Evolutionary conservation across 169 alveolate genomes (phyloP).

Genomic region (Plasmodium malariae): DNA sequence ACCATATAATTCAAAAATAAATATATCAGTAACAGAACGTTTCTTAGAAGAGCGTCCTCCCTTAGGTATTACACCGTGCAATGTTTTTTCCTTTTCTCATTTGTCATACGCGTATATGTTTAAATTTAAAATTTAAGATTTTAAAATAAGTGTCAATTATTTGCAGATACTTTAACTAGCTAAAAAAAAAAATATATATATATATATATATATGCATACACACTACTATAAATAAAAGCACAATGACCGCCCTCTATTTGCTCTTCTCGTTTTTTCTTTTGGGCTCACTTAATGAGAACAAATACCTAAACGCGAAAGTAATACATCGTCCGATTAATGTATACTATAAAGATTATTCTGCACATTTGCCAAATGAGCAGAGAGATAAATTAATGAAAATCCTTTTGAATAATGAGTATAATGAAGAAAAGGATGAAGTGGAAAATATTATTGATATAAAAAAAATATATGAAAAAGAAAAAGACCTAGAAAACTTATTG

Average conservation of each 20-base stretch:
- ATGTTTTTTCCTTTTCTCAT: too few relatives aligned
- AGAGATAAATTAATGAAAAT: constrained; percentile 51
- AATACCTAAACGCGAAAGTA: constrained; percentile 14
- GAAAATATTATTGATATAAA: constrained; percentile 15
- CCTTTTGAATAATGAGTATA: background rate
- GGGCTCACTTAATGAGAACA: constrained; percentile 11
- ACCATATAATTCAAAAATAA: too few relatives aligned
- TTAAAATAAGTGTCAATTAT: too few relatives aligned
- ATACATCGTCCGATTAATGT: constrained; percentile 48
- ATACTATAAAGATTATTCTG: constrained; percentile 60
- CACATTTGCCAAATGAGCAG: constrained; percentile 15
- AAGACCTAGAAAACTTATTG: constrained; percentile 9
- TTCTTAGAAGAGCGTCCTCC: too few relatives aligned
- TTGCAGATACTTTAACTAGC: too few relatives aligned
- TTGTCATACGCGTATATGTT: too few relatives aligned
- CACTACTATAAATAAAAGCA: background rate
- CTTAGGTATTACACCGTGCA: too few relatives aligned
- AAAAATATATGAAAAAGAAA: constrained; percentile 31
- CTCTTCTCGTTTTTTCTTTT: constrained; percentile 11
- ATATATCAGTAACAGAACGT: too few relatives aligned
- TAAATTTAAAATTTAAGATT: too few relatives aligned
- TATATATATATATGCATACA: background rate
- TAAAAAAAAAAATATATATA: background rate
- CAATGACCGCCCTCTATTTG: constrained; percentile 10
- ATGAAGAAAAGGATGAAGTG: background rate